Conservation (phyloP, 805 yeast species). For the Ogataea siamensis region DNA sequence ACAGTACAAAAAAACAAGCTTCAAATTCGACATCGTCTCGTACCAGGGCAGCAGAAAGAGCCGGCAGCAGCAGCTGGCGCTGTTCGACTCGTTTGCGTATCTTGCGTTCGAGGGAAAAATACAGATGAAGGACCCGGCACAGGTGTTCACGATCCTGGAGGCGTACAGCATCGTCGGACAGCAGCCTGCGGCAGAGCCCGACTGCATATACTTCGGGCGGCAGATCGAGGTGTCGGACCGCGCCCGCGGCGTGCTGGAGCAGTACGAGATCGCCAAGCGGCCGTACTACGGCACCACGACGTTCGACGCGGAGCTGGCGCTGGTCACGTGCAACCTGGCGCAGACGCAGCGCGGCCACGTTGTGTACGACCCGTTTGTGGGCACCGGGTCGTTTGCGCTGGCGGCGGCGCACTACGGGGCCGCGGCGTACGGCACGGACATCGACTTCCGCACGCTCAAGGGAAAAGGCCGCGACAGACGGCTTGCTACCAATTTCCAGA, state of each 20-base stretch:
- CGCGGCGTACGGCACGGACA: conserved; percentile 80
- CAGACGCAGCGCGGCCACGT: conserved; percentile 64
- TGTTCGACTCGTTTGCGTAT: conserved; percentile 72
- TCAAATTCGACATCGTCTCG: conserved; percentile 80
- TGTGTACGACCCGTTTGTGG: conserved; percentile 92
- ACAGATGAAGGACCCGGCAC: conserved; percentile 72
- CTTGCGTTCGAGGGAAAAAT: conserved; percentile 76
- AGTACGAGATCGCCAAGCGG: conserved; percentile 76
- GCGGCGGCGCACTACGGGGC: conserved; percentile 88
- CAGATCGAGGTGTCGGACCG: conserved; percentile 63
- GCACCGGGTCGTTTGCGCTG: conserved; percentile 91
- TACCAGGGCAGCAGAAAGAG: conserved; percentile 65
- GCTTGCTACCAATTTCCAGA: conserved; percentile 63
- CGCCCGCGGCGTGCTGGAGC: conserved; percentile 60
- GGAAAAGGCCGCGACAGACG: conserved; percentile 53
- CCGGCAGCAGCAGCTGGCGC: conserved; percentile 47
- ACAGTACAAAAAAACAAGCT: conserved; percentile 46
- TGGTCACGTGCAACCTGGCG: conserved; percentile 84
- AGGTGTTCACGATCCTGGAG: conserved; percentile 70
- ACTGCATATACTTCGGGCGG: conserved; percentile 71
- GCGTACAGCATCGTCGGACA: conserved; percentile 46
- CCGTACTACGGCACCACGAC: conserved; percentile 94
- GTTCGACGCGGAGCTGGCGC: conserved; percentile 89
- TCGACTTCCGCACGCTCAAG: conserved; percentile 74
- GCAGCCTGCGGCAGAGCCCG: conserved; percentile 47